Evolutionary conservation across 208 protist genomes (phyloP), one percentile per base, ranked within the genome.

Genomic region (Plasmodiophora brassicae): DNA sequence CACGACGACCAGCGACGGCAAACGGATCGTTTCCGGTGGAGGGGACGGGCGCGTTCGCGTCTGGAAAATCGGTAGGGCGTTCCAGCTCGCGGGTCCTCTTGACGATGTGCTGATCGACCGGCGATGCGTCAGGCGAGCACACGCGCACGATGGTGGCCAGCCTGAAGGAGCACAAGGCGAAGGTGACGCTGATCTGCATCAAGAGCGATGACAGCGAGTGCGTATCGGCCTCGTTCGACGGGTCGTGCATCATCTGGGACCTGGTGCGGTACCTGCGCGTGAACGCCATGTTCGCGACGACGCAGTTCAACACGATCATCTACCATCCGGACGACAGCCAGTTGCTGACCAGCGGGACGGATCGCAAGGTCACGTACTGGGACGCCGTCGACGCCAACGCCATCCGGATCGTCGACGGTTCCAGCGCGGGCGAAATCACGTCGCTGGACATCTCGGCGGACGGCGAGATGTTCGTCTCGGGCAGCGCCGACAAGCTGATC

Each of bases 151-250:
- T 98, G 45, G 94, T 95, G 83, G 93, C 95, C 14, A 95, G 94
- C 28, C 96, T 98, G 94, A 97, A 97, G 88, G 96, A 98, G 92
- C 96, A 98, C 92, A 97, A 97, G 91, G 93, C 92, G 0, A 94
- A 93, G 0, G 93, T 98, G 10, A 97, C 97, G 86, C 90, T 92
- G 10, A 94, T 57, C 14, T 25, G 50, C 14, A 97, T 71, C 91
- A 90, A 65, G 92, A 97, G 39, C 93, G 93, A 57, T 91, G 92
- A 46, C 93, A 96, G 91, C 0, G 96, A 98, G 91, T 97, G 95
- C 85, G 93, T 97, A 45, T 95, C 91, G n/a, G 94, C 95, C 45
- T 95, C 93, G 46, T 94, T 96, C 89, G 96, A 98, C 90, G 96
- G 96, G 53, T 97, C 95, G 85, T 97, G 95, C 92, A 97, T 97